These are phyloP conservation scores for Castanea sativa DNA, from an alignment of 306 rosid species.

Conservation along the genomic window DNA sequence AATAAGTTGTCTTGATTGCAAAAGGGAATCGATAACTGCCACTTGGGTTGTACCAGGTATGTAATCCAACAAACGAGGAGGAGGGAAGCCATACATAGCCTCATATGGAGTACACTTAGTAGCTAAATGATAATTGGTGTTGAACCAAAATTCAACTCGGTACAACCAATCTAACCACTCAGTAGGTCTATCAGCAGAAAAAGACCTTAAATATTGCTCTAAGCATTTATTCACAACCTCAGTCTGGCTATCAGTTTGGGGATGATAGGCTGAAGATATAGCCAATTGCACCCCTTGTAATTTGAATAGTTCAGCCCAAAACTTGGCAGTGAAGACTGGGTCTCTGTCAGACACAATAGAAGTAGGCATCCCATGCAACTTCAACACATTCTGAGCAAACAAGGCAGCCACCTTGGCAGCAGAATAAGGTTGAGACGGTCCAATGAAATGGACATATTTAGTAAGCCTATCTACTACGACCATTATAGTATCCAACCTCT, in stretches of 20 bases:
- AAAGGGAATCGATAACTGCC: background rate
- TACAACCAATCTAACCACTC: background rate
- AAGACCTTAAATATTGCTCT: background rate
- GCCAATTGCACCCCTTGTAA: no score
- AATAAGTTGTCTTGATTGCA: background rate
- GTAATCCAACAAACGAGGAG: background rate
- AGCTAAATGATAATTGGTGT: background rate
- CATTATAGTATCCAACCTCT: no score
- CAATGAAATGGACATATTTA: no score
- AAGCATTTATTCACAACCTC: background rate
- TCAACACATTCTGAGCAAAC: no score
- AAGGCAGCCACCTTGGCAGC: no score
- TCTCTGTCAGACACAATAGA: no score
- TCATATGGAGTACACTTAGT: background rate
- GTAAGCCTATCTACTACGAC: no score
- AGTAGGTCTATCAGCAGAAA: background rate
- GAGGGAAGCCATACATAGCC: background rate
- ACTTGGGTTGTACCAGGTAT: background rate
- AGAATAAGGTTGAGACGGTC: no score
- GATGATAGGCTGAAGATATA: no score
- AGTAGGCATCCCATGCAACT: no score
- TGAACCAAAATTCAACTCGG: background rate
- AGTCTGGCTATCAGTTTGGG: background rate
- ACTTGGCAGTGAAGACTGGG: no score
- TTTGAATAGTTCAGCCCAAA: no score